A percentile compares a stretch with the other conserved stretches of the same genome.
These are phyloP conservation scores for Bolboschoenus planiculmis DNA, from an alignment of 176 grass and related monocot genomes.

Conservation along the genomic window DNA sequence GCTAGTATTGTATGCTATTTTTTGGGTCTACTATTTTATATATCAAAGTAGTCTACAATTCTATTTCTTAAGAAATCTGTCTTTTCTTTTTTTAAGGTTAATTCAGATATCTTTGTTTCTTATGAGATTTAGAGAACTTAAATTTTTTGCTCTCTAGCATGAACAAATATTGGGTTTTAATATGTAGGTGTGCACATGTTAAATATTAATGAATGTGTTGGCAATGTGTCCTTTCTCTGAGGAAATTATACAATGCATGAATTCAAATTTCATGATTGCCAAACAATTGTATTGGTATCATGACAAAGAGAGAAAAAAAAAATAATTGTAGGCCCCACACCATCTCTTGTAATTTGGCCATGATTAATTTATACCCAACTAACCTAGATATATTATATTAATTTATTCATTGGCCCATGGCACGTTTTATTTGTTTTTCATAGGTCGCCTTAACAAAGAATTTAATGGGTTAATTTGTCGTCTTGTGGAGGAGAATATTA, in stretches of 20 bases:
- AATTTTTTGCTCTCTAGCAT: not conserved
- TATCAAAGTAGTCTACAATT: not conserved
- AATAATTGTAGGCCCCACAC: not conserved
- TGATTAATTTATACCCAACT: not conserved
- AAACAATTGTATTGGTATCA: not conserved
- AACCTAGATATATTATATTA: not conserved
- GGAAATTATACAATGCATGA: not conserved
- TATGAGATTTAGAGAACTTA: not conserved
- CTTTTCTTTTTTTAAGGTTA: not conserved
- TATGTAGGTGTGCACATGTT: too few species aligned
- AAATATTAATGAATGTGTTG: too few species aligned
- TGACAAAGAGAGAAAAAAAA: not conserved
- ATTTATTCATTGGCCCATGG: not conserved
- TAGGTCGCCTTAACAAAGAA: not conserved
- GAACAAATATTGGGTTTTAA: too few species aligned
- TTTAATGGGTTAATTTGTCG: not conserved
- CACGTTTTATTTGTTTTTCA: not conserved
- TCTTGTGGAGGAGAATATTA: not conserved
- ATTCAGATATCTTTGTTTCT: not conserved
- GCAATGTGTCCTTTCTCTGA: not conserved
- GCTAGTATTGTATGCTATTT: not conserved
- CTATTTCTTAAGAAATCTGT: not conserved
- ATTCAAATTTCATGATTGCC: not conserved
- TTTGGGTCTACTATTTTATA: not conserved
- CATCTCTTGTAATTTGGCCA: not conserved